A percentile compares a stretch with the other conserved stretches of the same genome.
Evolutionary conservation across 192 early-diverging fungal species (phyloP).

Genomic region (Coemansia sp.): DNA sequence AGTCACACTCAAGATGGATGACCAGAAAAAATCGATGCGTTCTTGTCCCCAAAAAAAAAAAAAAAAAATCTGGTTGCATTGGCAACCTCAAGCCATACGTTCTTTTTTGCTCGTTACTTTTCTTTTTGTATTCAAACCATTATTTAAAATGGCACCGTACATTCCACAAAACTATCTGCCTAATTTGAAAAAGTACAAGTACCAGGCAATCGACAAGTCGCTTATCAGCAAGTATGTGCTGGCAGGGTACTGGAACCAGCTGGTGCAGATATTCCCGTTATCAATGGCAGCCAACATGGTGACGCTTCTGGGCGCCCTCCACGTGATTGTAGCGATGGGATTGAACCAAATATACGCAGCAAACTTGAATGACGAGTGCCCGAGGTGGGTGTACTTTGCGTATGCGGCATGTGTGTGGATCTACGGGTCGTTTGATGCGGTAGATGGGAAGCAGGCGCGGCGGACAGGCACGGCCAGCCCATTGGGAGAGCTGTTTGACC

Average conservation of each 20-base stretch:
- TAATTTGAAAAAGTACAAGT: conserved; percentile 81
- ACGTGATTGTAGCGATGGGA: conserved; percentile 70
- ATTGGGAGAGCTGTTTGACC: conserved; percentile 94
- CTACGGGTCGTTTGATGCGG: conserved; percentile 88
- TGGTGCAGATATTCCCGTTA: conserved; percentile 79
- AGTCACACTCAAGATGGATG: too few species aligned
- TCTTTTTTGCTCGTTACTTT: not conserved
- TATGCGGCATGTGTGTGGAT: conserved; percentile 77
- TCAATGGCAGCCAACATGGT: conserved; percentile 90
- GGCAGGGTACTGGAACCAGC: conserved; percentile 82
- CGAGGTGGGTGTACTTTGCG: conserved; percentile 79
- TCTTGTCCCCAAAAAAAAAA: not conserved
- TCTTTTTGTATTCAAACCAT: conserved; percentile 6
- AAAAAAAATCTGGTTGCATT: too few species aligned
- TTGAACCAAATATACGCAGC: conserved; percentile 72
- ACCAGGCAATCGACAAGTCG: conserved; percentile 84
- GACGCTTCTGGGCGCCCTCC: conserved; percentile 80
- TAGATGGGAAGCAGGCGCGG: conserved; percentile 95
- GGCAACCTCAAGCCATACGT: too few species aligned
- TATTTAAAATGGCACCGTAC: conserved; percentile 50
- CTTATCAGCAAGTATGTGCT: conserved; percentile 70
- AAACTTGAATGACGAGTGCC: conserved; percentile 65
- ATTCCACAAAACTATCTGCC: conserved; percentile 60
- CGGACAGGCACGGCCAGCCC: conserved; percentile 83
- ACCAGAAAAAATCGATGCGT: not conserved